Percentiles rank a stretch among this genome's conserved stretches.
These are phyloP conservation scores for Coccomyxa sp. DNA, from an alignment of 139 green algal species.

Conservation along the genomic window DNA sequence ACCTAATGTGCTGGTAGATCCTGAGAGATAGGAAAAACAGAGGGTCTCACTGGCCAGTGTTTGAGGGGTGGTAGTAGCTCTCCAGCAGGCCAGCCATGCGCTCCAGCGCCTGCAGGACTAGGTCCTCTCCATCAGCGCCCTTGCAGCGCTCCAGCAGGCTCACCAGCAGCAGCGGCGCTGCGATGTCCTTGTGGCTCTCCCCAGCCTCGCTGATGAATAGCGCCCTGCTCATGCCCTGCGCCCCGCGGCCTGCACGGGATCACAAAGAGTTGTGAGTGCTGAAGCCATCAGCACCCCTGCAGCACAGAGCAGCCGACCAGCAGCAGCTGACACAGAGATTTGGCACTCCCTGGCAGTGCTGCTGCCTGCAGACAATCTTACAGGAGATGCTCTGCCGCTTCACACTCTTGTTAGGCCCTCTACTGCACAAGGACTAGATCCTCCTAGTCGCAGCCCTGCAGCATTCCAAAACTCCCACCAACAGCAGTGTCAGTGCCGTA, in stretches of 20 bases:
- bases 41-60: slow-evolving; percentile 51
- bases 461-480: no score
- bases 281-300: no score
- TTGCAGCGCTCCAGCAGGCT: slow-evolving; percentile 28
- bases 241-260: not conserved
- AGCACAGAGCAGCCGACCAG: no score
- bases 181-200: not conserved
- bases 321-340: no score
- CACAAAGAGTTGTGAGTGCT: no score
- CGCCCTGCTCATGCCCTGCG: not conserved
- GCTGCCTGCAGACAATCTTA: no score
- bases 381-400: no score
- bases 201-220: slow-evolving; percentile 13
- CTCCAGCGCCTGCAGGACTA: slow-evolving; percentile 32
- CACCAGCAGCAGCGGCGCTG: slow-evolving; percentile 8
- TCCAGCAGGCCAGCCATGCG: slow-evolving; percentile 60
- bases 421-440: no score
- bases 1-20: not conserved
- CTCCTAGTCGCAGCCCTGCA: no score
- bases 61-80: slow-evolving; percentile 86
- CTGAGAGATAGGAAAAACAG: not conserved
- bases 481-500: no score
- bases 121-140: slow-evolving; percentile 3
- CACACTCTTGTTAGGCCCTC: no score
- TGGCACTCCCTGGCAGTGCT: no score